Evolutionary conservation across 2,329 filamentous ascomycete genomes (phyloP), one percentile per base, ranked within the genome.

Genomic region (Pyrenophora teres): DNA sequence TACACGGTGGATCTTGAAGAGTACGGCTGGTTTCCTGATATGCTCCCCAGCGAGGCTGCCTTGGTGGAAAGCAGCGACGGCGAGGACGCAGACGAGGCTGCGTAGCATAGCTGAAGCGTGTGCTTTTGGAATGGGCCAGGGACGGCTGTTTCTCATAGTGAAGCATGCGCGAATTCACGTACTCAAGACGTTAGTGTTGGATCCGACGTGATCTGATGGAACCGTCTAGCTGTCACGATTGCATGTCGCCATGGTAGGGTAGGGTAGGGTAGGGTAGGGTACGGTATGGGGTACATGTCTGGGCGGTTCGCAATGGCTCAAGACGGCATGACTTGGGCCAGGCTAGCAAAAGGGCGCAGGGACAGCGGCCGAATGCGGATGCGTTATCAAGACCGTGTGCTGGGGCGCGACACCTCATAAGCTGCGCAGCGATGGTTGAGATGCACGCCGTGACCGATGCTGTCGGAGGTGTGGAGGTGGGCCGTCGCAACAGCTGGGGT

Each of bases 1-100:
- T 76, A 76, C 40, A 74, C 65, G 1, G 71, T 82, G n/a, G 73
- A 80, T 57, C 71, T 81, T 31, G 56, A 54, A 6, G 65, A 56
- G 19, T 81, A 77, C 57, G 80, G 80, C 40, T 82, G 80, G 80
- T 81, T 81, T 70, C 81, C 81, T 3, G 70, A 74, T 15, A 59
- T 71, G 32, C 69, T 83, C 33, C 79, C 80, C 6, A 80, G 78
- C 65, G 79, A 81, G 50, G 74, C 64, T 51, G 71, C 58, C 12
- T 54, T 67, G 40, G 59, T 68, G 13, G 69, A 72, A 56, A 65
- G 67, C 52, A 69, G 65, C 50, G 65, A 67, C 19, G 68, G 63
- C 18, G 71, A 71, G 47, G 66, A 67, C 12, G 64, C 65, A 43
- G 65, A 68, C 13, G 65, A 67, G 31, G 65, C 58, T 44, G 70